Conservation (phyloP, 1,284 basidiomycete species). For the Anthracocystis panici-leucophaei region DNA sequence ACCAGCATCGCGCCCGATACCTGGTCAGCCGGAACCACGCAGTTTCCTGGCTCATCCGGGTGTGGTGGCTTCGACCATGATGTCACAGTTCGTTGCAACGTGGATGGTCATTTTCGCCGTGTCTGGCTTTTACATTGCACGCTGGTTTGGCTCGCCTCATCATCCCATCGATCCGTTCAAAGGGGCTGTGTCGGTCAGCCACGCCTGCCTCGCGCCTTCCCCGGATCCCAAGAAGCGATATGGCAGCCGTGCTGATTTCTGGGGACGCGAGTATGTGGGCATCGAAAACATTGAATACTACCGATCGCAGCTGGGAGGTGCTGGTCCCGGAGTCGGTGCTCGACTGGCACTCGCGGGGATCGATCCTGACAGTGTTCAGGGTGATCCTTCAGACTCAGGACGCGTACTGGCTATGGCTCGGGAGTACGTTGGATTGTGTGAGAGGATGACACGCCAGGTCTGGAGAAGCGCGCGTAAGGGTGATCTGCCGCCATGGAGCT, state of each 20-base stretch:
- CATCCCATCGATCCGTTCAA: conserved; percentile 68
- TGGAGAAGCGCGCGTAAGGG: conserved; percentile 56
- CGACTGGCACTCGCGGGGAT: conserved; percentile 42
- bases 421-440: conserved; percentile 43
- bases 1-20: conserved; percentile 30
- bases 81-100: conserved; percentile 62
- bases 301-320: conserved; percentile 51
- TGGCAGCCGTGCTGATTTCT: conserved; percentile 59
- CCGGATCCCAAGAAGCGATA: conserved; percentile 62
- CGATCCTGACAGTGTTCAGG: conserved; percentile 28
- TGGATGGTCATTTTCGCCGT: conserved; percentile 58
- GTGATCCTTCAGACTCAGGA: conserved; percentile 25
- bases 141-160: conserved; percentile 65
- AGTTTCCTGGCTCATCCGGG: conserved; percentile 67
- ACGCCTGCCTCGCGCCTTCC: conserved; percentile 59
- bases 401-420: conserved; percentile 45
- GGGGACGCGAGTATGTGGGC: conserved; percentile 64
- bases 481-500: conserved; percentile 55
- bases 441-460: conserved; percentile 48
- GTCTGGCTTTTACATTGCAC: conserved; percentile 64
- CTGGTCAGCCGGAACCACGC: conserved; percentile 51
- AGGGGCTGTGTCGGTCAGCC: conserved; percentile 64
- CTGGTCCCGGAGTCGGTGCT: conserved; percentile 38
- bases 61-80: conserved; percentile 69
- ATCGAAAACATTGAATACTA: conserved; percentile 58